A percentile compares a stretch with the other conserved stretches of the same genome.
These are phyloP conservation scores for Mallotus japonicus DNA, from an alignment of 441 rosid species.

Conservation along the genomic window DNA sequence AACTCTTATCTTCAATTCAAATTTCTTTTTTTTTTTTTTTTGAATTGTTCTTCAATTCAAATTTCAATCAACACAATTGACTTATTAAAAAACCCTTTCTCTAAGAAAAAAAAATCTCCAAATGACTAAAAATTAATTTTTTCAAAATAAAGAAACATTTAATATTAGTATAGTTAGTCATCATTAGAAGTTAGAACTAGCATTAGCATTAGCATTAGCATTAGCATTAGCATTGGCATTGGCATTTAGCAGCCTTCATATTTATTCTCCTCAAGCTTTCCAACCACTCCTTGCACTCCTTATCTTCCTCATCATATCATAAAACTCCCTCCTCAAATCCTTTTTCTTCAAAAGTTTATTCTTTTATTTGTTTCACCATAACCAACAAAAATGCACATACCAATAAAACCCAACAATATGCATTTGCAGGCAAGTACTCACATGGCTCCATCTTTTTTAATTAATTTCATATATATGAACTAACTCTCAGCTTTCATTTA, in stretches of 20 bases:
- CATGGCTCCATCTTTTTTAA: too few relatives aligned
- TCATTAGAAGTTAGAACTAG: too few relatives aligned
- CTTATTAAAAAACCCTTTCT: background rate
- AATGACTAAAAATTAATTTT: background rate
- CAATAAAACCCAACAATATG: conserved; percentile 22
- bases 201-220: too few relatives aligned
- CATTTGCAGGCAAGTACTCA: conserved; percentile 20
- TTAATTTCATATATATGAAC: background rate
- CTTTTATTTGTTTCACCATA: background rate
- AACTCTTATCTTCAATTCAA: background rate
- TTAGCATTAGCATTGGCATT: too few relatives aligned
- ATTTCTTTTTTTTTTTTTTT: too few relatives aligned
- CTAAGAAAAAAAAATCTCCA: background rate
- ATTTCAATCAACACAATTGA: background rate
- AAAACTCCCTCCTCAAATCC: too few relatives aligned
- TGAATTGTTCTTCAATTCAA: background rate
- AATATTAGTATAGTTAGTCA: too few relatives aligned
- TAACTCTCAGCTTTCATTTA: background rate
- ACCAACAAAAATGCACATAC: conserved; percentile 15
- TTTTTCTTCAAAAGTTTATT: background rate
- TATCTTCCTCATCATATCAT: too few relatives aligned
- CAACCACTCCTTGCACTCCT: background rate
- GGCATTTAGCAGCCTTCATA: background rate
- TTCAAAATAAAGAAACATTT: background rate
- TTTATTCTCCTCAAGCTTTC: background rate